These are phyloP conservation scores for Yamadazyma jaroonii DNA, from an alignment of 1,139 yeast genomes.

Conservation along the genomic window DNA sequence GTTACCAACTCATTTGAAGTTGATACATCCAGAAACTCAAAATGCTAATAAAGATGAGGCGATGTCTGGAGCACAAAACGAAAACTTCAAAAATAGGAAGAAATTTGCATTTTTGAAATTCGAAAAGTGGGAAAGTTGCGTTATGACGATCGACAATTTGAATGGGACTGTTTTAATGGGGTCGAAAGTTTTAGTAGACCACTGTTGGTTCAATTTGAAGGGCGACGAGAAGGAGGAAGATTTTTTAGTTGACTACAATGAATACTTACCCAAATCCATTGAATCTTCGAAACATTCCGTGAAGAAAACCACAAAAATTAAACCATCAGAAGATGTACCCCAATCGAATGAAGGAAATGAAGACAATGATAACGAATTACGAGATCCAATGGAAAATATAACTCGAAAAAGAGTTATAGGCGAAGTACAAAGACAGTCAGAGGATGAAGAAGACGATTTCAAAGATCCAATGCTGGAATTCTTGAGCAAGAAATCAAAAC, in stretches of 20 bases:
- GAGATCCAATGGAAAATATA: neutral
- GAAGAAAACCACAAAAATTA: no score
- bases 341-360: constrained; percentile 16
- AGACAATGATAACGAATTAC: neutral
- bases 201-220: constrained; percentile 60
- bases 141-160: constrained; percentile 85
- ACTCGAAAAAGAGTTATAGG: neutral
- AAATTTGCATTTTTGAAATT: constrained; percentile 86
- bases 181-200: constrained; percentile 66
- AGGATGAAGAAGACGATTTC: constrained; percentile 16
- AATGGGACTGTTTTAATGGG: constrained; percentile 69
- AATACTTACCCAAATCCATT: constrained; percentile 14
- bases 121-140: constrained; percentile 76
- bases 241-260: constrained; percentile 32
- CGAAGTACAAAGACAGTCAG: neutral
- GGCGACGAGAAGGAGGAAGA: constrained; percentile 50
- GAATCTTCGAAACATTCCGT: no score
- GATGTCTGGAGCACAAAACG: no score
- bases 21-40: constrained; percentile 48
- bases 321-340: no score
- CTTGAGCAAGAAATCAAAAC: constrained; percentile 2
- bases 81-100: no score
- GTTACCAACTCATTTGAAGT: constrained; percentile 71
- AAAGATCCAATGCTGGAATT: constrained; percentile 13
- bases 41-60: constrained; percentile 22